phyloP scores from a whole-genome alignment of 495 filamentous ascomycete species.

The Articulospora tetracladia region DNA sequence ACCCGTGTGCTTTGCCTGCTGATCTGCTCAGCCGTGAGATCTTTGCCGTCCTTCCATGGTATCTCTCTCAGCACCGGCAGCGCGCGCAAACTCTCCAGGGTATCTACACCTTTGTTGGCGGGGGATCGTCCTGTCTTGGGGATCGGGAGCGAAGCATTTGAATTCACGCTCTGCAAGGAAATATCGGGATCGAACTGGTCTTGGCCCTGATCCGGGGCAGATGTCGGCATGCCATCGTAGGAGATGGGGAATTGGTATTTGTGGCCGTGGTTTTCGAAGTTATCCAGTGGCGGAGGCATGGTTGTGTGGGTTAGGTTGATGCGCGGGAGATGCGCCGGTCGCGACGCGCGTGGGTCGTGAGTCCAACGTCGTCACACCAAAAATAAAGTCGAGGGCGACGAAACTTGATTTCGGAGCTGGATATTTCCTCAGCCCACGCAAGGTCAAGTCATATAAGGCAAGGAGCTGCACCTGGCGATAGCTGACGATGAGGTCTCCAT shows the following conservation, averaged over 20 bases:
- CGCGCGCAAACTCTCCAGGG: constrained; percentile 8
- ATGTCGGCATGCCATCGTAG: background rate
- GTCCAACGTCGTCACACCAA: background rate
- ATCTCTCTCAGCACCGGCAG: constrained; percentile 20
- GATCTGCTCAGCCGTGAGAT: constrained; percentile 16
- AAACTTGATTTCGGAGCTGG: too few species aligned
- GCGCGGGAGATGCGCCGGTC: background rate
- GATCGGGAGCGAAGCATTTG: background rate
- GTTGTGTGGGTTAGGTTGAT: background rate
- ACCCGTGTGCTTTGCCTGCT: constrained; percentile 11
- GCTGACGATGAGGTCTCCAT: too few species aligned
- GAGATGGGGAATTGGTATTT: background rate
- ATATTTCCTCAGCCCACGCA: too few species aligned
- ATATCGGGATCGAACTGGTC: background rate
- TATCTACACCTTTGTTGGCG: background rate
- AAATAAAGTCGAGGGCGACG: background rate
- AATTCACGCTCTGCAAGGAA: background rate
- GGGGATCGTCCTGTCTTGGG: background rate
- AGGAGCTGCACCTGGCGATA: background rate
- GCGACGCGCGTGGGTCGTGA: background rate
- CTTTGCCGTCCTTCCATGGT: constrained; percentile 19
- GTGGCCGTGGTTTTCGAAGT: background rate
- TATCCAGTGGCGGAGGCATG: constrained; percentile 3
- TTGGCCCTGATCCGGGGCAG: background rate
- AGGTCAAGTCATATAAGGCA: background rate